A percentile compares a stretch with the other conserved stretches of the same genome.
Evolutionary conservation across 441 rosid genomes (phyloP).

Genomic region (Erodium trifolium): DNA sequence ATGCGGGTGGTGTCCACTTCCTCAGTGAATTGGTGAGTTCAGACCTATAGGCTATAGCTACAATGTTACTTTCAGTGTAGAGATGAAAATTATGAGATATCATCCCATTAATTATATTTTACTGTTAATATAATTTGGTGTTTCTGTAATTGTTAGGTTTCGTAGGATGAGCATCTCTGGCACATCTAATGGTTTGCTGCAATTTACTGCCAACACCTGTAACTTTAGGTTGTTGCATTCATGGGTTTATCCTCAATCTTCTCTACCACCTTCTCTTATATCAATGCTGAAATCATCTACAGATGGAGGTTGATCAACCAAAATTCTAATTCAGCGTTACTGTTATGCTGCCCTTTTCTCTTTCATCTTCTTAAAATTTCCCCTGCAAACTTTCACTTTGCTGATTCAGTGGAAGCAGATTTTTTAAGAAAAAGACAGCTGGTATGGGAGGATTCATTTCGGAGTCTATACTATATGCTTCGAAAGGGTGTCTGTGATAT

Average conservation of each 20-base stretch:
- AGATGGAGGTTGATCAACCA: constrained; percentile 48
- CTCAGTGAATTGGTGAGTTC: constrained; percentile 58
- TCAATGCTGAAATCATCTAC: constrained; percentile 41
- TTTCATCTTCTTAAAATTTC: constrained; percentile 9
- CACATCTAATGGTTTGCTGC: constrained; percentile 30
- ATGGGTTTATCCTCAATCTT: constrained; percentile 89
- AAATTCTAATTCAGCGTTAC: background rate
- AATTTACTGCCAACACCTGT: constrained; percentile 30
- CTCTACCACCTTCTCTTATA: constrained; percentile 66
- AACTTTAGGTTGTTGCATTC: constrained; percentile 62
- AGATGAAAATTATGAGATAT: background rate
- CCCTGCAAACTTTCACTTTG: constrained; percentile 18
- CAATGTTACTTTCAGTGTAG: background rate
- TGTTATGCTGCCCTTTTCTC: constrained; percentile 3
- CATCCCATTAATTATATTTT: constrained; percentile 1
- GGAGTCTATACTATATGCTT: constrained; percentile 72
- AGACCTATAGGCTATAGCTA: constrained; percentile 3
- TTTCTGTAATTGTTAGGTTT: constrained; percentile 43
- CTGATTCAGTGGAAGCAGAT: constrained; percentile 47
- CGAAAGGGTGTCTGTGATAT: constrained; percentile 64
- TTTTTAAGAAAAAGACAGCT: constrained; percentile 56
- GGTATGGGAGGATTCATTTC: constrained; percentile 92
- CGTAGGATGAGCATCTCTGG: constrained; percentile 53
- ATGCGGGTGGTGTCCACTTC: constrained; percentile 49
- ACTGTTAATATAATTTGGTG: constrained; percentile 3